Conservation (phyloP, 83 land plant genomes). For the Larix sibirica region DNA sequence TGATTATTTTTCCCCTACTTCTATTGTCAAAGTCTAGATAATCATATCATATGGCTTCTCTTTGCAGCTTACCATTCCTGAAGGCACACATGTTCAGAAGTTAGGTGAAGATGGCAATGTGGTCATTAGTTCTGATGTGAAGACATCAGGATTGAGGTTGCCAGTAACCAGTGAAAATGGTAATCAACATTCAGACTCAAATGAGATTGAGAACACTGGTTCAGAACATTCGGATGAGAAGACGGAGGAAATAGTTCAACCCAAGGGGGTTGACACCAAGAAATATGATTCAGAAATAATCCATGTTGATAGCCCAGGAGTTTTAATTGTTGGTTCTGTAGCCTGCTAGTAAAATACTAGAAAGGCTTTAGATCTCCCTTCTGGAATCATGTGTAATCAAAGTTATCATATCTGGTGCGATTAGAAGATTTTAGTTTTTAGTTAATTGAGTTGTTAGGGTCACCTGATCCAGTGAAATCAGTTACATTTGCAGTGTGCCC, state of each 20-base stretch:
- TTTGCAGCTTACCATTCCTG: background rate
- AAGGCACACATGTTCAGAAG: background rate
- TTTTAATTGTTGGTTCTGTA: conserved; percentile 19
- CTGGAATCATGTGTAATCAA: background rate
- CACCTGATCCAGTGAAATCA: conserved; percentile 8
- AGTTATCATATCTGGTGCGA: conserved; percentile 6
- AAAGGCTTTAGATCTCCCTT: background rate
- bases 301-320: background rate
- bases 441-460: background rate
- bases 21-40: too few species aligned
- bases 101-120: background rate
- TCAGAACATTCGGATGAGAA: background rate
- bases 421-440: conserved; percentile 4
- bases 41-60: background rate
- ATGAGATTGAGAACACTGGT: background rate
- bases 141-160: background rate
- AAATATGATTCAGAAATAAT: conserved; percentile 8
- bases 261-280: background rate
- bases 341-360: background rate
- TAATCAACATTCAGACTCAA: background rate
- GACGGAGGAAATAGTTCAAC: background rate
- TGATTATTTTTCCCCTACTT: background rate
- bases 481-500: conserved; percentile 14
- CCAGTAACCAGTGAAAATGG: conserved; percentile 8
- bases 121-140: background rate